Evolutionary conservation across 495 filamentous ascomycete species (phyloP).

Genomic region (Pyrenopolyporus hunteri): DNA sequence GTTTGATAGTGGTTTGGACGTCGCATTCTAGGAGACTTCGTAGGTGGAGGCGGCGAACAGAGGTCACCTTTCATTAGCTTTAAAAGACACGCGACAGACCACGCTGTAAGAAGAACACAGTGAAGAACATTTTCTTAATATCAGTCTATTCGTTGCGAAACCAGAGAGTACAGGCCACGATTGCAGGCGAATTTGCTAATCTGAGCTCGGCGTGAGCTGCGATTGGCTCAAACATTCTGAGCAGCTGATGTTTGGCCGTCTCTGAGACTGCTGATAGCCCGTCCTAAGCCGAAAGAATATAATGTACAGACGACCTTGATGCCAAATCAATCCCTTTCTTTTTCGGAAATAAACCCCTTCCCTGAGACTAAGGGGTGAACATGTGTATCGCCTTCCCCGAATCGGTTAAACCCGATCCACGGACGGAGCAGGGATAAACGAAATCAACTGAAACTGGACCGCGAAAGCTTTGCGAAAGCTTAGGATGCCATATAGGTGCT

Average conservation of each 20-base stretch:
- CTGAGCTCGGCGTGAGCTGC: neutral
- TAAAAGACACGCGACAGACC: neutral
- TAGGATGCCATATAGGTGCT: slow-evolving; percentile 65
- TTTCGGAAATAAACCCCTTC: slow-evolving; percentile 22
- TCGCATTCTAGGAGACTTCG: too few relatives aligned
- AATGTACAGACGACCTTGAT: slow-evolving; percentile 34
- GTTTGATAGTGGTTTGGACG: too few relatives aligned
- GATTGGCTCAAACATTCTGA: slow-evolving; percentile 9
- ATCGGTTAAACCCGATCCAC: neutral
- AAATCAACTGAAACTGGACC: neutral
- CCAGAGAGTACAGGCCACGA: slow-evolving; percentile 11
- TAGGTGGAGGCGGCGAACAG: too few relatives aligned
- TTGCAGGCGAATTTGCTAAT: slow-evolving; percentile 9
- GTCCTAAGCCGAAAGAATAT: slow-evolving; percentile 31
- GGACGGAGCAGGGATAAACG: slow-evolving; percentile 1
- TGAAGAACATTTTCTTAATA: slow-evolving; percentile 18
- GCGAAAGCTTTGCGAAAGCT: neutral
- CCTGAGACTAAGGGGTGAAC: slow-evolving; percentile 9
- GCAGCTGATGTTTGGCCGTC: slow-evolving; percentile 1
- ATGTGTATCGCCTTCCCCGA: slow-evolving; percentile 4
- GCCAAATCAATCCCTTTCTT: slow-evolving; percentile 13
- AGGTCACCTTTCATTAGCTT: too few relatives aligned
- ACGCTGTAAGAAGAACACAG: neutral
- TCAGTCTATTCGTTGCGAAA: slow-evolving; percentile 30
- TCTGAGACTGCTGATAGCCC: slow-evolving; percentile 13